Percentiles rank a stretch among this genome's conserved stretches.
Conservation (phyloP, 148 eudicot species). For the Silene conica region DNA sequence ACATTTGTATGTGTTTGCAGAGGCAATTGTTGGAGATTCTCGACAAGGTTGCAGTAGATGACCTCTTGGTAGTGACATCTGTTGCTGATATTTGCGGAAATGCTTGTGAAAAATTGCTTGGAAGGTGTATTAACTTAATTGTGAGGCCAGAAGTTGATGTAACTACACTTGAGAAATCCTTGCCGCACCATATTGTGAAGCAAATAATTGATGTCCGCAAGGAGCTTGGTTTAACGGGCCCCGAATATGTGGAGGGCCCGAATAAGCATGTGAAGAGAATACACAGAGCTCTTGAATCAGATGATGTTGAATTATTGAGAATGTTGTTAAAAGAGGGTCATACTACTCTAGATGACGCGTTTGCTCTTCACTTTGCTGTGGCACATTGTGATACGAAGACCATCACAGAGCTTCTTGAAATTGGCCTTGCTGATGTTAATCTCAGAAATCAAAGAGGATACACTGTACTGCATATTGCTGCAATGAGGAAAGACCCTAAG, state of each 20-base stretch:
- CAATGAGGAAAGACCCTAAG: constrained; percentile 88
- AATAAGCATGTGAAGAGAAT: constrained; percentile 81
- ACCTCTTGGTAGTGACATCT: constrained; percentile 58
- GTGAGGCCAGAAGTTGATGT: constrained; percentile 62
- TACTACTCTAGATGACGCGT: constrained; percentile 69
- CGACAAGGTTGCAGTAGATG: constrained; percentile 70
- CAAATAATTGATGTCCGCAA: constrained; percentile 55
- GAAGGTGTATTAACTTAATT: constrained; percentile 51
- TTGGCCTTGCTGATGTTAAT: constrained; percentile 73
- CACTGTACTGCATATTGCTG: constrained; percentile 84
- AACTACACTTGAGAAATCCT: constrained; percentile 59
- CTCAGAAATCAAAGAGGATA: constrained; percentile 49
- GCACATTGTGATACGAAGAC: constrained; percentile 86
- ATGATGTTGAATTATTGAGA: constrained; percentile 80
- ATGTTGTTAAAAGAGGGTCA: constrained; percentile 73
- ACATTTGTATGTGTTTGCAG: constrained; percentile 34
- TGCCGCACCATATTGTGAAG: constrained; percentile 55
- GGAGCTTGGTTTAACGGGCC: constrained; percentile 44
- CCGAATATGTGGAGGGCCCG: constrained; percentile 43
- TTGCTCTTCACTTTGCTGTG: constrained; percentile 86
- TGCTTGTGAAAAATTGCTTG: constrained; percentile 55
- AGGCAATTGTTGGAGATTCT: constrained; percentile 62
- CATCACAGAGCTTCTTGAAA: constrained; percentile 72
- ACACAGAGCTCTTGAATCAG: constrained; percentile 83
- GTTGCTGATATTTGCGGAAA: constrained; percentile 59